Evolutionary conservation across 352 stramenopile genomes (phyloP), one percentile per base, ranked within the genome.

Genomic region (Globisporangium iwayamae): DNA sequence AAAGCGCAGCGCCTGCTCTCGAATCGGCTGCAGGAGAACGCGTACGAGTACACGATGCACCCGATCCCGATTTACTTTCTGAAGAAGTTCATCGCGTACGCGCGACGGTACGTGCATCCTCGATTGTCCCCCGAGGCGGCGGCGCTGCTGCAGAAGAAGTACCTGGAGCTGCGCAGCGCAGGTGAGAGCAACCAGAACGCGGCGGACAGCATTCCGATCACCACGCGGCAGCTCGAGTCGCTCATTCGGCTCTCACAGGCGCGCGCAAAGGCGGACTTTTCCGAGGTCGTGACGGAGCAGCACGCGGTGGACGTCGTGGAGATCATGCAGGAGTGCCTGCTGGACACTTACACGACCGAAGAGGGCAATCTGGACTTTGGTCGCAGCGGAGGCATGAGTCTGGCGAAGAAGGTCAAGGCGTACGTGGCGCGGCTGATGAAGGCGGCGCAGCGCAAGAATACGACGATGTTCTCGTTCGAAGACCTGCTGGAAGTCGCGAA

Each of bases 71-170:
- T 85, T 2, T 87, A 87, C 63, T 88, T 98, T 34, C 73, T 99
- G 43, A 87, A 96, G 58, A 98, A 99, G 69, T 99, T 99, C 72
- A 97, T 99, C 65, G 87, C 97, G 0, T 99, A 99, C 72, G 95
- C 94, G n/a, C 77, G 92, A 50, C 87, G 96, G 18, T 98, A 98
- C 72, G 97, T 97, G 51, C 88, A 96, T 63, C 97, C 97, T 5
- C 85, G 90, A 30, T 64, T 96, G 32, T 87, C 81, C 7, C 62
- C 63, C 2, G 81, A 86, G 18, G 82, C 82, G 4, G 71, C 77
- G 18, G 50, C 60, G 14, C 68, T 94, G 32, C 75, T 98, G 16
- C 88, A 98, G 73, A 76, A 82, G 25, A 94, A 96, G 58, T 98
- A 98, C 62, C 68, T 98, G 55, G 78, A 89, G 61, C 85, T 98